A percentile compares a stretch with the other conserved stretches of the same genome.
These are phyloP conservation scores for Fusarium algeriense DNA, from an alignment of 2,329 filamentous ascomycete species.

Conservation along the genomic window DNA sequence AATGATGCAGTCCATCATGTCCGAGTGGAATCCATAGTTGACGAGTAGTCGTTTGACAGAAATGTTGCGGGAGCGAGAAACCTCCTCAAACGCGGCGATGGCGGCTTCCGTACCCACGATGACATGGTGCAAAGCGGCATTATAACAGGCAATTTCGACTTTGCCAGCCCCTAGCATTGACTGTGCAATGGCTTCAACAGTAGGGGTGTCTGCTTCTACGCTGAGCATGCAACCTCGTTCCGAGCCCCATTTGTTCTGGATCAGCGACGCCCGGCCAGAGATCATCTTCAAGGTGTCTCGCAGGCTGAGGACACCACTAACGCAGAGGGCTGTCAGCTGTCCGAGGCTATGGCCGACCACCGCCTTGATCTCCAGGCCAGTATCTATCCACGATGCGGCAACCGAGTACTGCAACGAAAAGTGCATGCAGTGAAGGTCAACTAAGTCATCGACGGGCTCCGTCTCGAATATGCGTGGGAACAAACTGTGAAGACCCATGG, in stretches of 20 bases:
- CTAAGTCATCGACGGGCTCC: background rate
- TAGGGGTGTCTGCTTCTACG: background rate
- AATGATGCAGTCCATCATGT: background rate
- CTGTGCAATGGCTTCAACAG: background rate
- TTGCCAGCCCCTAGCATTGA: background rate
- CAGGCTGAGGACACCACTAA: background rate
- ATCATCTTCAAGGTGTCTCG: background rate
- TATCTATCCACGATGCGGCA: background rate
- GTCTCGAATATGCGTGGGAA: background rate
- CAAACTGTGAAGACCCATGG: background rate
- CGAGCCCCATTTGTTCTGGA: background rate
- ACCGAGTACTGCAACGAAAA: background rate
- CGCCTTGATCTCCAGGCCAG: background rate
- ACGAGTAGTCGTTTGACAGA: background rate
- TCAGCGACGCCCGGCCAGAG: background rate
- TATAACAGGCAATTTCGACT: background rate
- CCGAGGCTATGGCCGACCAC: background rate
- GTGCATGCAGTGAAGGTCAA: background rate
- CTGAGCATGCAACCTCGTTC: background rate
- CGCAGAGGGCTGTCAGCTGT: background rate
- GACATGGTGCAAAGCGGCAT: background rate
- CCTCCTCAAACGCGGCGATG: background rate
- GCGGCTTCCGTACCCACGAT: background rate
- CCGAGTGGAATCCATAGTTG: background rate
- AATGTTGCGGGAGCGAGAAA: background rate